Conservation (phyloP, 164 flowering plant species). For the Chimonanthus praecox region DNA sequence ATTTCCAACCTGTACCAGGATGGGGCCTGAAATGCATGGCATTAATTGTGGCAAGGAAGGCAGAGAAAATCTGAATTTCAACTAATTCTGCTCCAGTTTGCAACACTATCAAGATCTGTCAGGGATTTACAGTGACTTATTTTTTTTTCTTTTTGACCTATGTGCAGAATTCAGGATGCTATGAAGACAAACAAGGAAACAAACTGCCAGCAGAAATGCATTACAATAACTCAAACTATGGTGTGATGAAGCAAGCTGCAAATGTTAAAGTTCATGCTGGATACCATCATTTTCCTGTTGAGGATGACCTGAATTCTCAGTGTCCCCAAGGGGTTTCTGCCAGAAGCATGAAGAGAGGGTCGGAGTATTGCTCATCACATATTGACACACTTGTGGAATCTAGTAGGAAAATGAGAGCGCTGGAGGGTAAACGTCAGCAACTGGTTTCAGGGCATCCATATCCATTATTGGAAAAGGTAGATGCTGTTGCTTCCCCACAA, state of each 20-base stretch:
- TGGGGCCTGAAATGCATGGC: background rate
- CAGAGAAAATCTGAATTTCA: background rate
- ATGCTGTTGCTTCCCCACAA: slow-evolving; percentile 49
- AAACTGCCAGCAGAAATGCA: background rate
- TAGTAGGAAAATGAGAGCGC: slow-evolving; percentile 29
- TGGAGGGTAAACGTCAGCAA: slow-evolving; percentile 23
- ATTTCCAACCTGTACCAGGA: background rate
- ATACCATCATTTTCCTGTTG: slow-evolving; percentile 9
- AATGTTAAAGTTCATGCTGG: slow-evolving; percentile 12
- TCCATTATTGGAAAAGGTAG: slow-evolving; percentile 39
- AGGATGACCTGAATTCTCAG: slow-evolving; percentile 10
- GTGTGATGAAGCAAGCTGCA: slow-evolving; percentile 7
- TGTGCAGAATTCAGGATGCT: slow-evolving; percentile 34
- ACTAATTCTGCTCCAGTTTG: background rate
- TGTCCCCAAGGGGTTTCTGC: slow-evolving; percentile 24
- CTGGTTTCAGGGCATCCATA: slow-evolving; percentile 16
- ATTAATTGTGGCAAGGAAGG: background rate
- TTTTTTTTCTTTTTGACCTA: background rate
- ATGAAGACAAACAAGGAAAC: slow-evolving; percentile 11
- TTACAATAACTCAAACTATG: slow-evolving; percentile 10
- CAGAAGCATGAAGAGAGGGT: slow-evolving; percentile 37
- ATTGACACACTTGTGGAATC: slow-evolving; percentile 21
- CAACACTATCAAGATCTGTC: background rate
- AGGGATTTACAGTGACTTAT: background rate
- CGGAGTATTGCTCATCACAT: slow-evolving; percentile 19